Conservation (phyloP, 75 land plant genomes). For the Selaginella tamariscina region DNA sequence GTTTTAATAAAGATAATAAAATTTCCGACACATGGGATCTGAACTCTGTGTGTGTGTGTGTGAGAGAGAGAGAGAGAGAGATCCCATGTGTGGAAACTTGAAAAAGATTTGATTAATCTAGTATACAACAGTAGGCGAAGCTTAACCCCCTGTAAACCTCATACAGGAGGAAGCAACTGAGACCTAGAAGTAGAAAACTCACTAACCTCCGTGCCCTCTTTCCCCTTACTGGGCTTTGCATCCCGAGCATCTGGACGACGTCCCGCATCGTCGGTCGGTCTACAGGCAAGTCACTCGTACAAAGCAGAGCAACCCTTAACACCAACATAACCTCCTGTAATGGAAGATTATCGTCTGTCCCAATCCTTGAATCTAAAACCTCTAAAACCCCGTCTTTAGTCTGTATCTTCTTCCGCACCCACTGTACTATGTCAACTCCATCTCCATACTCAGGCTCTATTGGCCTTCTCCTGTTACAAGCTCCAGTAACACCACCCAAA, state of each 20-base stretch:
- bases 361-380: constrained; percentile 44
- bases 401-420: constrained; percentile 44
- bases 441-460: constrained; percentile 67
- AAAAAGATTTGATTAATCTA: too few species aligned
- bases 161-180: not conserved
- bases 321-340: constrained; percentile 67
- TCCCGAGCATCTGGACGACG: constrained; percentile 66
- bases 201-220: not conserved
- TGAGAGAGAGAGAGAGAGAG: too few species aligned
- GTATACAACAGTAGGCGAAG: too few species aligned
- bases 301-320: constrained; percentile 68
- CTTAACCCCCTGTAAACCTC: too few species aligned
- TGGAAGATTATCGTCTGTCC: constrained; percentile 7
- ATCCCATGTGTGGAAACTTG: too few species aligned
- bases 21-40: too few species aligned
- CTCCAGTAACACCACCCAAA: constrained; percentile 87
- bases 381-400: constrained; percentile 31
- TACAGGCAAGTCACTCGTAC: constrained; percentile 64
- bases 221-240: not conserved
- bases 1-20: too few species aligned
- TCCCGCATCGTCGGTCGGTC: constrained; percentile 89
- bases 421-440: constrained; percentile 66
- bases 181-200: not conserved
- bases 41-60: too few species aligned
- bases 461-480: constrained; percentile 59